phyloP scores from a whole-genome alignment of 306 rosid species.

The Delonix regia region DNA sequence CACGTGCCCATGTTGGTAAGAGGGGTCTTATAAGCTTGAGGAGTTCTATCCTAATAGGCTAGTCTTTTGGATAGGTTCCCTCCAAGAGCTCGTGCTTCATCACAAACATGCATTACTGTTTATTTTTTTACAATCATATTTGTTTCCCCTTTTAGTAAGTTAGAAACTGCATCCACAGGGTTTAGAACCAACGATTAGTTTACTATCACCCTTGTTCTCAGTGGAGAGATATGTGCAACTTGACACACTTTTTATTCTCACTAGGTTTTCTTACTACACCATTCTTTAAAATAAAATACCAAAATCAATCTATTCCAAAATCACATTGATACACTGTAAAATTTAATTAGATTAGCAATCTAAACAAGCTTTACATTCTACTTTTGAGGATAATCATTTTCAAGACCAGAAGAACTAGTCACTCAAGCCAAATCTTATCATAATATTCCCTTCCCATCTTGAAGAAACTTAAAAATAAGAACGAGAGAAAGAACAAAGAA shows the following conservation, averaged over 20 bases:
- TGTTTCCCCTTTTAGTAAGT: background rate
- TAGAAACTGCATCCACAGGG: background rate
- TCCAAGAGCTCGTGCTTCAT: too few relatives aligned
- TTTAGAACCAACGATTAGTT: slow-evolving; percentile 2
- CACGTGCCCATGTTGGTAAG: too few relatives aligned
- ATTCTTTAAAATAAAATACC: background rate
- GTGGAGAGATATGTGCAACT: background rate
- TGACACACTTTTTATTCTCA: slow-evolving; percentile 7
- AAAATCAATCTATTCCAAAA: background rate
- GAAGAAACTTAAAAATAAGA: background rate
- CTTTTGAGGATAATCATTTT: background rate
- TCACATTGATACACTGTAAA: background rate
- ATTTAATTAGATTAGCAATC: background rate
- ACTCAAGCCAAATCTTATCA: background rate
- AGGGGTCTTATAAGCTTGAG: too few relatives aligned
- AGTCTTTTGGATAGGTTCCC: too few relatives aligned
- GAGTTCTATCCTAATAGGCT: too few relatives aligned
- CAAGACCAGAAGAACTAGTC: slow-evolving; percentile 11
- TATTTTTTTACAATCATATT: background rate
- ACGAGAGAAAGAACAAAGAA: background rate
- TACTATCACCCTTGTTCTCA: background rate
- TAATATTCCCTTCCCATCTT: background rate
- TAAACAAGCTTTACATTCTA: background rate
- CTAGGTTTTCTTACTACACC: background rate
- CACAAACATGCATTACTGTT: background rate